Percentiles rank a stretch among this genome's conserved stretches.
These are phyloP conservation scores for Vitis riparia DNA, from an alignment of 164 flowering plant species.

Conservation along the genomic window DNA sequence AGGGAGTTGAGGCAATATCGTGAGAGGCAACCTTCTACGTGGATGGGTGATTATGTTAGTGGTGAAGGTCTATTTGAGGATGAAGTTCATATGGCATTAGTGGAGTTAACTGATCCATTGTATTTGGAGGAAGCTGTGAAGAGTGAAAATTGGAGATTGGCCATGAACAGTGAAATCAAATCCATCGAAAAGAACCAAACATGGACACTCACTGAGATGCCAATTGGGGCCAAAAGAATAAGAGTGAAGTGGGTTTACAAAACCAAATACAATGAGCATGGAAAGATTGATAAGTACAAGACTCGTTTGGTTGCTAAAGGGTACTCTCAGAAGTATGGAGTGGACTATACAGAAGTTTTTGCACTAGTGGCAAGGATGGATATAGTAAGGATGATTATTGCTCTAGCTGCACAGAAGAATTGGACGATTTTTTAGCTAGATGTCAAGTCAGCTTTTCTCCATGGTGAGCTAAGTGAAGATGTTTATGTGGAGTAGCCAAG, in stretches of 20 bases:
- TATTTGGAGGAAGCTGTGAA: neutral
- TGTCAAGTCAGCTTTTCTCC: no score
- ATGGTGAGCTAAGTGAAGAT: no score
- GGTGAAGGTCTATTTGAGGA: neutral
- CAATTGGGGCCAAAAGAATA: neutral
- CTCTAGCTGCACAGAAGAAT: no score
- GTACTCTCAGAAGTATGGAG: no score
- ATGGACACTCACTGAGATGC: conserved; percentile 9
- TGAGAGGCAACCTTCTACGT: conserved; percentile 5
- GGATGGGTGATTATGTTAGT: neutral
- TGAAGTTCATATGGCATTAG: conserved; percentile 1
- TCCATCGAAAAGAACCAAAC: neutral
- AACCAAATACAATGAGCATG: neutral
- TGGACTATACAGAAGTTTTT: no score
- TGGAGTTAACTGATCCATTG: neutral
- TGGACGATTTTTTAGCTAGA: no score
- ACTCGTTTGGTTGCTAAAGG: no score
- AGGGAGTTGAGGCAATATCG: neutral
- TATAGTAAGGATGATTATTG: no score
- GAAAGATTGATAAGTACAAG: no score
- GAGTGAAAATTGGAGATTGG: neutral
- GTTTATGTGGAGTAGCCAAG: no score
- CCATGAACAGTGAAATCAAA: neutral
- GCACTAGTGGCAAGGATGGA: no score
- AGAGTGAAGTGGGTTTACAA: conserved; percentile 6